A percentile compares a stretch with the other conserved stretches of the same genome.
These are phyloP conservation scores for Suhomyces kilbournensis DNA, from an alignment of 805 yeast species.

Conservation along the genomic window DNA sequence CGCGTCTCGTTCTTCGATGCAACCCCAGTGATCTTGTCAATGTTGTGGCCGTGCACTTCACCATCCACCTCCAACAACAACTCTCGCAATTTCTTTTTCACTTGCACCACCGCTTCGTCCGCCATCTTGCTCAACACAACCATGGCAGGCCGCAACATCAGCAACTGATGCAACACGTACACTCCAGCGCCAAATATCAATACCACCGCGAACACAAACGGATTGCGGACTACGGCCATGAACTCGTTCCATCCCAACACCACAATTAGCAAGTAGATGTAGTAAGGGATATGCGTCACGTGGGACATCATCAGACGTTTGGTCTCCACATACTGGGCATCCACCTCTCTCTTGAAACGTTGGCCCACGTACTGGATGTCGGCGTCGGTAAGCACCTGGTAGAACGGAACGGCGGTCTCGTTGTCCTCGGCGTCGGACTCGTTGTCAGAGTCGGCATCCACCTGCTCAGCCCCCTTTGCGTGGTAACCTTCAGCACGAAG, in stretches of 20 bases:
- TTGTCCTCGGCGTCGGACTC: slow-evolving; percentile 14
- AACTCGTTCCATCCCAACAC: slow-evolving; percentile 96
- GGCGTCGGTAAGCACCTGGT: slow-evolving; percentile 41
- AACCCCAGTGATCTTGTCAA: slow-evolving; percentile 1
- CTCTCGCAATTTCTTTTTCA: slow-evolving; percentile 58
- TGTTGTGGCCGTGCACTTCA: background rate
- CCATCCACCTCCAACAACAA: slow-evolving; percentile 43
- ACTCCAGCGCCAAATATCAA: slow-evolving; percentile 57
- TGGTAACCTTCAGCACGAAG: slow-evolving; percentile 20
- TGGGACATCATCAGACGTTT: slow-evolving; percentile 80
- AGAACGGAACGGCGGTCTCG: slow-evolving; percentile 39
- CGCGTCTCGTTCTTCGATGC: background rate
- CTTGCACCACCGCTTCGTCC: slow-evolving; percentile 55
- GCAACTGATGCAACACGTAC: slow-evolving; percentile 66
- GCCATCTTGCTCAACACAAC: slow-evolving; percentile 55
- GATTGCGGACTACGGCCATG: slow-evolving; percentile 81
- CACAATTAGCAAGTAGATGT: slow-evolving; percentile 67
- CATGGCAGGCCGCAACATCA: slow-evolving; percentile 73
- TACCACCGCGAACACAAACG: slow-evolving; percentile 67
- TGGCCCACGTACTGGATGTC: slow-evolving; percentile 12
- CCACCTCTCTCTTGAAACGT: slow-evolving; percentile 71
- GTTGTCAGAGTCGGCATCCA: slow-evolving; percentile 20
- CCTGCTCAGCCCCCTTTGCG: slow-evolving; percentile 24
- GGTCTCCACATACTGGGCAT: slow-evolving; percentile 79
- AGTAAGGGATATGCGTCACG: slow-evolving; percentile 77